A percentile compares a stretch with the other conserved stretches of the same genome.
Evolutionary conservation across 2,329 filamentous ascomycete genomes (phyloP).

Genomic region (Trichoderma brevicompactum): DNA sequence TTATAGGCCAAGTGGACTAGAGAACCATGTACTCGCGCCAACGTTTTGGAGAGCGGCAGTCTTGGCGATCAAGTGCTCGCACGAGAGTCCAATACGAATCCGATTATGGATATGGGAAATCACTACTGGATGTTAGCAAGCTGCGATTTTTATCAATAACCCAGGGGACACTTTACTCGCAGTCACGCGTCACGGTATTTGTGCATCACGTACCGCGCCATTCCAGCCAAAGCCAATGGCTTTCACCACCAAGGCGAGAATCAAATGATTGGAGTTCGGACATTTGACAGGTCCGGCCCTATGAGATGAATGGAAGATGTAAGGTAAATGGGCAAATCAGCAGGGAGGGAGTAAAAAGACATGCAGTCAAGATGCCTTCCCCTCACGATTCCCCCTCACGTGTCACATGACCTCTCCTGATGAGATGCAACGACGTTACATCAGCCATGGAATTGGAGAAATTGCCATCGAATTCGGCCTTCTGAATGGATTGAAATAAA

Average conservation of each 20-base stretch:
- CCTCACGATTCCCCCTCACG: slow-evolving; percentile 28
- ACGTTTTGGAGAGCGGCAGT: not conserved
- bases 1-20: not conserved
- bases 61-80: not conserved
- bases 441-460: not conserved
- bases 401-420: slow-evolving; percentile 29
- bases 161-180: not conserved
- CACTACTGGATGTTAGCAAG: not conserved
- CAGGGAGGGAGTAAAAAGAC: not conserved
- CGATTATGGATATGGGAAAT: not conserved
- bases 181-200: not conserved
- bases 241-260: not conserved
- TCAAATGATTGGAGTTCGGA: not conserved
- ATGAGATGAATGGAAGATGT: not conserved
- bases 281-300: not conserved
- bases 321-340: not conserved
- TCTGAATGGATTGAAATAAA: not conserved
- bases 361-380: slow-evolving; percentile 26
- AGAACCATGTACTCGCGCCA: not conserved
- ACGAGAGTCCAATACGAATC: not conserved
- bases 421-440: slow-evolving; percentile 20
- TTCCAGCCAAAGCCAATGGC: too few species aligned
- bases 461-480: not conserved
- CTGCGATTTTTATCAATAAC: not conserved
- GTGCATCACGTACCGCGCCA: not conserved